Percentiles rank a stretch among this genome's conserved stretches.
phyloP scores from a whole-genome alignment of 805 yeast species.

The Novakomyces olei region DNA sequence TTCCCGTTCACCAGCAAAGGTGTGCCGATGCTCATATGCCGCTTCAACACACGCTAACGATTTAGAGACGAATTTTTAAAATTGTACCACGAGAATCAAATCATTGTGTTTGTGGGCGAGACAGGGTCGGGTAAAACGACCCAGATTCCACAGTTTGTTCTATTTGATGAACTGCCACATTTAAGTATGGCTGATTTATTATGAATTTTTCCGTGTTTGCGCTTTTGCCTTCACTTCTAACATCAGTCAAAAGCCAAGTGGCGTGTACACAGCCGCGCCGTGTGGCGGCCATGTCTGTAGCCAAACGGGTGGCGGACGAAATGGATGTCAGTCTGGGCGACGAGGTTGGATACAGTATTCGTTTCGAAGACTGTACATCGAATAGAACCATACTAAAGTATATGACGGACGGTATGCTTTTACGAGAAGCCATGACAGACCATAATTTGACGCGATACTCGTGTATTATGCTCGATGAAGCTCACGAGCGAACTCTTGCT shows the following conservation, averaged over 20 bases:
- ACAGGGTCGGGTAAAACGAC: slow-evolving; percentile 99
- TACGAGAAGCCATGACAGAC: slow-evolving; percentile 95
- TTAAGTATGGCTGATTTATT: too few species aligned
- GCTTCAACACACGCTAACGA: too few species aligned
- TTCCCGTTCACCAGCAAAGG: slow-evolving; percentile 88
- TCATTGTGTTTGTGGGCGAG: slow-evolving; percentile 96
- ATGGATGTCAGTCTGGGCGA: slow-evolving; percentile 84
- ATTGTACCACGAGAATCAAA: slow-evolving; percentile 68
- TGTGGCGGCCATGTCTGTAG: slow-evolving; percentile 98
- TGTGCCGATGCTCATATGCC: too few species aligned
- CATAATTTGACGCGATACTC: slow-evolving; percentile 60
- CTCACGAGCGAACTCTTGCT: slow-evolving; percentile 91
- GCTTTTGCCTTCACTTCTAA: background rate
- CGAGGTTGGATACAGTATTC: slow-evolving; percentile 85
- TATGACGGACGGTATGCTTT: slow-evolving; percentile 97
- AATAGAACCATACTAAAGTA: slow-evolving; percentile 67
- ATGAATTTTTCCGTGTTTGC: background rate
- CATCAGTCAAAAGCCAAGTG: background rate
- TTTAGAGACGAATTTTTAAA: slow-evolving; percentile 71
- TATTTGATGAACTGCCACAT: slow-evolving; percentile 83
- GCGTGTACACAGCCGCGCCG: slow-evolving; percentile 67
- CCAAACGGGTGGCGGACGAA: slow-evolving; percentile 91
- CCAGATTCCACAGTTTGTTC: slow-evolving; percentile 89
- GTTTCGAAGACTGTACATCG: slow-evolving; percentile 78
- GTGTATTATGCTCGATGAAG: slow-evolving; percentile 87